A percentile compares a stretch with the other conserved stretches of the same genome.
These are phyloP conservation scores for Epichloe hybrida DNA, from an alignment of 2,329 filamentous ascomycete species.

Conservation along the genomic window DNA sequence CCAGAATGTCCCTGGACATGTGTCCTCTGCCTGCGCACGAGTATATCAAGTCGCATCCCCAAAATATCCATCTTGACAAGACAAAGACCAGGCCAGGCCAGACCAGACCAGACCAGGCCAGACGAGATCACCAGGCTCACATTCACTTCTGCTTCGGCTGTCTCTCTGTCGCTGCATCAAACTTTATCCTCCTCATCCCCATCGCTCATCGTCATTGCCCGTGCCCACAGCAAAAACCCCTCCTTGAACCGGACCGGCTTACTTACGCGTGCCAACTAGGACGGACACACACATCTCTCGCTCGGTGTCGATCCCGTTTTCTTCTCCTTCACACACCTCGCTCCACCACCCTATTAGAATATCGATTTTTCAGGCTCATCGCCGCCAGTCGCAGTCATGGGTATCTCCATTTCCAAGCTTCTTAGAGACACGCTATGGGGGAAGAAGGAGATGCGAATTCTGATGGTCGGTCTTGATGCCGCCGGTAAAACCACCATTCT, in stretches of 20 bases:
- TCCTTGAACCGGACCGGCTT: conserved; percentile 8
- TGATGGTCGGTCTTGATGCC: conserved; percentile 99
- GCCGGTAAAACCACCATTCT: conserved; percentile 99
- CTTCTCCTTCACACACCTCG: conserved; percentile 8
- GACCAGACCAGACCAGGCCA: neutral
- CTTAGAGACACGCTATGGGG: conserved; percentile 93
- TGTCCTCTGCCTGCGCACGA: conserved; percentile 12
- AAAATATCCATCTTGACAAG: neutral
- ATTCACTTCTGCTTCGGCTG: neutral
- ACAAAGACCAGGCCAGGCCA: neutral
- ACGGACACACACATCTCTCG: conserved; percentile 2
- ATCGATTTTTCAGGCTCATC: conserved; percentile 14
- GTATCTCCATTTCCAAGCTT: conserved; percentile 93
- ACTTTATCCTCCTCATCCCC: neutral
- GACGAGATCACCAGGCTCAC: neutral
- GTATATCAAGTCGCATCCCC: conserved; percentile 6
- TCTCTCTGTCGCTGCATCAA: neutral
- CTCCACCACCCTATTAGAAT: conserved; percentile 7
- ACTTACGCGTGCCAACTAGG: conserved; percentile 17
- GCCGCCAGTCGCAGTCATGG: conserved; percentile 61
- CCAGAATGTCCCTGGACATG: conserved; percentile 8
- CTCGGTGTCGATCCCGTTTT: conserved; percentile 4
- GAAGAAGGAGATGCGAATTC: conserved; percentile 99
- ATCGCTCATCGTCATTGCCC: conserved; percentile 1
- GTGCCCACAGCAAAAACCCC: conserved; percentile 11